Conservation (phyloP, 2,329 filamentous ascomycete species). For the Penicillium sp. region DNA sequence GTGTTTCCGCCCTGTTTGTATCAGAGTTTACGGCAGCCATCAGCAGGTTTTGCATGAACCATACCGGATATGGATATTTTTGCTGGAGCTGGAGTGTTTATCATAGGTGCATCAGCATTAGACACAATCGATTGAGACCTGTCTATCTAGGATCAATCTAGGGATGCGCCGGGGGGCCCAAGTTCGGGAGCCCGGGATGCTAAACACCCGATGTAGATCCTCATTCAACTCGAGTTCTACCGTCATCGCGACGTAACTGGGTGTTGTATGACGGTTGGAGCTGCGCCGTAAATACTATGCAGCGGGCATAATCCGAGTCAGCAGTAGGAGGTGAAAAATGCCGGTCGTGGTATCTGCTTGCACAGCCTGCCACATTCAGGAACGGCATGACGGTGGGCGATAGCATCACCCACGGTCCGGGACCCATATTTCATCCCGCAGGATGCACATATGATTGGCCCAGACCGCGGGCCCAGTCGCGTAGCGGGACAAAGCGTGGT, state of each 20-base stretch:
- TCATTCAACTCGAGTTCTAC: slow-evolving; percentile 6
- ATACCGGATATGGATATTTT: background rate
- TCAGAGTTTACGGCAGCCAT: background rate
- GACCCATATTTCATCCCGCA: background rate
- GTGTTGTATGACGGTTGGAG: background rate
- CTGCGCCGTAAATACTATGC: background rate
- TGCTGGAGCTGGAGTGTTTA: background rate
- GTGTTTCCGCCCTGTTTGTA: slow-evolving; percentile 6
- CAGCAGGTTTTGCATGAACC: background rate
- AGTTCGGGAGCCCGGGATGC: background rate
- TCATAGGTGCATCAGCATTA: background rate
- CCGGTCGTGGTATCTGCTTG: background rate
- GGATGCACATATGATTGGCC: background rate
- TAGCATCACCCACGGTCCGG: slow-evolving; percentile 3
- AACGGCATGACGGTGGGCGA: background rate
- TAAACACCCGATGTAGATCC: slow-evolving; percentile 9
- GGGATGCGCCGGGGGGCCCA: background rate
- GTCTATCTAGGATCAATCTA: background rate
- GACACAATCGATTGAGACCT: background rate
- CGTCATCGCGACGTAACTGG: slow-evolving; percentile 2
- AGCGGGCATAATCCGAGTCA: background rate
- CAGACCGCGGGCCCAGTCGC: background rate
- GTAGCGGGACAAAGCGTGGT: slow-evolving; percentile 9
- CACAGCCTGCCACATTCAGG: background rate
- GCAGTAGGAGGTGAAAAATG: background rate